These are phyloP conservation scores for Liquidambar formosana DNA, from an alignment of 164 flowering plant genomes.

Conservation along the genomic window DNA sequence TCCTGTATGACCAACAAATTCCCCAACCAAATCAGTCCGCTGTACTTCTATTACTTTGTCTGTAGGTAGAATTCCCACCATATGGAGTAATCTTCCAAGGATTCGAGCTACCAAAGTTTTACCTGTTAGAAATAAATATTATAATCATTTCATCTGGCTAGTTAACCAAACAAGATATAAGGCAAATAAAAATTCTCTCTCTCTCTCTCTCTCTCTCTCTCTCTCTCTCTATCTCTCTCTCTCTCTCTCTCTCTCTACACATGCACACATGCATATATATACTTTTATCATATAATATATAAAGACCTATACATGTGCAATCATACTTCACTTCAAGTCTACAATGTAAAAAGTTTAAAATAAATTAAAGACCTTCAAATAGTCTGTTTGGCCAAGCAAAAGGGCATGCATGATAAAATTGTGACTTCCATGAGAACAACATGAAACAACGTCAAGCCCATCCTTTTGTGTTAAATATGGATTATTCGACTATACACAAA, in stretches of 20 bases:
- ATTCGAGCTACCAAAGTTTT: constrained; percentile 96
- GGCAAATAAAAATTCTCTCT: not conserved
- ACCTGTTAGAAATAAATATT: constrained; percentile 43
- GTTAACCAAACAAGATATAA: not conserved
- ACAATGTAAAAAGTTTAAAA: not conserved
- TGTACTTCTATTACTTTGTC: constrained; percentile 97
- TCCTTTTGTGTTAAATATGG: too few species aligned
- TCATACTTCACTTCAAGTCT: not conserved
- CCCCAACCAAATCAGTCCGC: constrained; percentile 96
- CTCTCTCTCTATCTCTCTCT: too few species aligned
- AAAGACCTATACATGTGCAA: not conserved
- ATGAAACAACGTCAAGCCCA: too few species aligned
- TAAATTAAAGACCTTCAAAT: not conserved
- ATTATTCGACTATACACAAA: too few species aligned
- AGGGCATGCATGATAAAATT: too few species aligned
- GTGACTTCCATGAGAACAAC: too few species aligned
- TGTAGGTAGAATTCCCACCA: constrained; percentile 95
- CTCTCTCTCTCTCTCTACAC: too few species aligned
- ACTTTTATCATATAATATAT: too few species aligned
- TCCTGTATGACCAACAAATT: constrained; percentile 98
- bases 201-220: too few species aligned
- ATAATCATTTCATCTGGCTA: not conserved
- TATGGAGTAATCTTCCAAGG: constrained; percentile 84
- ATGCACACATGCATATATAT: too few species aligned
- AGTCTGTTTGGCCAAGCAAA: too few species aligned